Evolutionary conservation across 345 rosid species (phyloP).

Genomic region (Hibiscus mutabilis): DNA sequence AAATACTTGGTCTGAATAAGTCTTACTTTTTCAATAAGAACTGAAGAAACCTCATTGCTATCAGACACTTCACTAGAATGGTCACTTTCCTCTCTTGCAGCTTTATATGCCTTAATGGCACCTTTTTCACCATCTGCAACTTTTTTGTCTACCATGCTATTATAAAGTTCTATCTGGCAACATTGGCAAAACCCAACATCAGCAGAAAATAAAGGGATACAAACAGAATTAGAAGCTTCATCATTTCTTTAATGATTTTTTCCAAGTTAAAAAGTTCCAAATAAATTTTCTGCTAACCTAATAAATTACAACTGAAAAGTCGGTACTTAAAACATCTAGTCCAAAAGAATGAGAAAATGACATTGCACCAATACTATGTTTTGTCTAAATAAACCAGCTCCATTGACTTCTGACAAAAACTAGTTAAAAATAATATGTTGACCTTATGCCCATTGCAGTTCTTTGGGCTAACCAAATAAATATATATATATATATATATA

Average conservation of each 20-base stretch:
- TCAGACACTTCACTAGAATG: conserved; percentile 42
- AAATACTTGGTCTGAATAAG: neutral
- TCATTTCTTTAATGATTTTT: neutral
- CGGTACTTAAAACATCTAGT: neutral
- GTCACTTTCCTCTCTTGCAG: conserved; percentile 62
- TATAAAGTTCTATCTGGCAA: conserved; percentile 76
- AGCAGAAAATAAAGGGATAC: neutral
- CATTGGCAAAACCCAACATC: conserved; percentile 12
- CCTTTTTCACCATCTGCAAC: conserved; percentile 61
- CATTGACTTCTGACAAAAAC: neutral
- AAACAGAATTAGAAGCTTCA: neutral
- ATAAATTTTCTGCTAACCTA: neutral
- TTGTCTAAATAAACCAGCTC: neutral
- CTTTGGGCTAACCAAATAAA: neutral
- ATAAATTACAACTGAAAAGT: neutral
- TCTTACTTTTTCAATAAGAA: conserved; percentile 60
- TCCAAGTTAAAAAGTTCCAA: neutral
- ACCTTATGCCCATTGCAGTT: neutral
- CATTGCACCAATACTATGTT: neutral
- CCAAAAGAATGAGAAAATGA: neutral
- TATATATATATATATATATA: too few relatives aligned
- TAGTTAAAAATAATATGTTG: neutral
- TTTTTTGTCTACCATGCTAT: conserved; percentile 71
- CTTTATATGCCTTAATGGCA: conserved; percentile 71
- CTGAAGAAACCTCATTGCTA: conserved; percentile 64